Conservation (phyloP, 2,329 filamentous ascomycete species). For the Pleomassaria siparia region DNA sequence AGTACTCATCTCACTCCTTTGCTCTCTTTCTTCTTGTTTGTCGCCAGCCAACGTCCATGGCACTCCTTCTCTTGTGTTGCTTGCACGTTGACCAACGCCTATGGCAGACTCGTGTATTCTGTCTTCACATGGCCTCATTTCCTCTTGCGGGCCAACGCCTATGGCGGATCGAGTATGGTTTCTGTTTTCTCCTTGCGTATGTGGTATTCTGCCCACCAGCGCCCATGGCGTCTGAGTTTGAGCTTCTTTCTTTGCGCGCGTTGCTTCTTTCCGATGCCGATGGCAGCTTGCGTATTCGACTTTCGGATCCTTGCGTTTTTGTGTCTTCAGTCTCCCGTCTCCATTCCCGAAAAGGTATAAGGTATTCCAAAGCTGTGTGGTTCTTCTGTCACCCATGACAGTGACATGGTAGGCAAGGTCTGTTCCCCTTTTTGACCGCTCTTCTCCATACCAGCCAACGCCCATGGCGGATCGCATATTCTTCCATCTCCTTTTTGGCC, state of each 20-base stretch:
- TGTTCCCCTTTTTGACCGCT: no score
- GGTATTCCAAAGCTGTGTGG: no score
- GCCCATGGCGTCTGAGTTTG: no score
- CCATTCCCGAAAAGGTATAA: no score
- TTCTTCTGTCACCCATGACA: no score
- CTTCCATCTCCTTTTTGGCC: background rate
- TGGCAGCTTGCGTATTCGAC: no score
- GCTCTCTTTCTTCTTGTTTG: background rate
- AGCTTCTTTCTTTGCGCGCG: no score
- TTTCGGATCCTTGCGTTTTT: no score
- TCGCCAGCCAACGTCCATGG: constrained; percentile 1
- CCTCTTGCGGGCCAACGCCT: background rate
- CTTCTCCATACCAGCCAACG: background rate
- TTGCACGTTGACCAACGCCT: background rate
- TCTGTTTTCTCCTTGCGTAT: background rate
- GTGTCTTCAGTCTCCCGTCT: no score
- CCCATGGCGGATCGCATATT: constrained; percentile 1
- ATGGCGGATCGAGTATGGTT: background rate
- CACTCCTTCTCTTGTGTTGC: background rate
- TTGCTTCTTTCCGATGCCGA: no score
- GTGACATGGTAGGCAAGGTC: no score
- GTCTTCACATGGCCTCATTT: background rate
- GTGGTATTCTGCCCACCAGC: background rate
- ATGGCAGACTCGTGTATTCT: no score
- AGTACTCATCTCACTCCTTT: background rate